Evolutionary conservation across 495 filamentous ascomycete genomes (phyloP), one percentile per base, ranked within the genome.

Genomic region (Arthonia radiata): DNA sequence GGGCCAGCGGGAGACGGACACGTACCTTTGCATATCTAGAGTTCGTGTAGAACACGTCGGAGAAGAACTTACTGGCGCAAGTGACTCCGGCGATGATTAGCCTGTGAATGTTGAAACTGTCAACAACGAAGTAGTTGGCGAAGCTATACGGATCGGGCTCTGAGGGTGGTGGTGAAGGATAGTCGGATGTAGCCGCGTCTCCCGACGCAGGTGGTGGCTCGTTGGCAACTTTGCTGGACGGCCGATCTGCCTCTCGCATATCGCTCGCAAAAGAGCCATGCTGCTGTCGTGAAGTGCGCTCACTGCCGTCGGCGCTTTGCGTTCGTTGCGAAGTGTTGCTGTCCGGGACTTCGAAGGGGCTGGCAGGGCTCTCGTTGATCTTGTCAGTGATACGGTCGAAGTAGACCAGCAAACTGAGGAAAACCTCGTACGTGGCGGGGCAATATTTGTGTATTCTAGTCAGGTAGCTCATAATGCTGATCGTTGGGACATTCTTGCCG

Each of bases 51-150:
- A 99, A 99, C 23, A 94, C 80, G 54, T 99, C 86, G 3, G 82
- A 93, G 48, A 99, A 99, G 59, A 94, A 99, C 53, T 99, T 99
- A 62, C 82, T 92, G 7, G 89, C 83, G 48, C 89, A 94, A 10
- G 86, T 94, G 25, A 99, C 89, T 13, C 82, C 86, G 5, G 86
- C 81, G 47, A 99, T 99, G 24, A 94, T 82, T 29, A 99, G 54
- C 15, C 86, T 71, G 40, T 99, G 86, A 36, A 99, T 99, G 49
- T 99, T 99, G 49, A 86, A 99, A 45, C 83, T 93, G 53, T 99
- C 86, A 2, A 94, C 86, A 25, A 94, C 83, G 41, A 99, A 99
- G 39, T 81, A 93, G 37, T 79, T 67, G 24, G 71, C 61, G 30
- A 76, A 50, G 29, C 54, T 54, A 27, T 71, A 70, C 0, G 61